phyloP scores from a whole-genome alignment of 2,329 filamentous ascomycete genomes.

The Rosellinia necatrix region DNA sequence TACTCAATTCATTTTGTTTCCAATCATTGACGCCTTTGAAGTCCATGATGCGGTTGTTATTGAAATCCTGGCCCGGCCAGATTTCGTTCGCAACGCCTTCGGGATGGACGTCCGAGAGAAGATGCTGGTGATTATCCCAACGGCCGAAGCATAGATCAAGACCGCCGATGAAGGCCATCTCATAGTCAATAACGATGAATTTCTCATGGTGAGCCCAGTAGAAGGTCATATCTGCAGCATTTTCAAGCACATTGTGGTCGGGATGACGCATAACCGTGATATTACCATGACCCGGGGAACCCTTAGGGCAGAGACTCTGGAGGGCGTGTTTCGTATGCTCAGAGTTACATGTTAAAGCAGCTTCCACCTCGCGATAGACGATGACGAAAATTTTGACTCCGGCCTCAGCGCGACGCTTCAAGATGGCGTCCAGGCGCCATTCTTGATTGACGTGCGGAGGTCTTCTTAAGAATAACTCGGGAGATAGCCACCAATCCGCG shows the following conservation, averaged over 20 bases:
- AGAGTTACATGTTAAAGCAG: slow-evolving; percentile 88
- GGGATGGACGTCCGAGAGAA: slow-evolving; percentile 85
- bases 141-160: slow-evolving; percentile 94
- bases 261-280: slow-evolving; percentile 90
- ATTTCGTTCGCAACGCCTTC: slow-evolving; percentile 80
- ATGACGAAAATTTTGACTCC: slow-evolving; percentile 94
- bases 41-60: slow-evolving; percentile 96
- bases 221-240: slow-evolving; percentile 92
- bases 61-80: slow-evolving; percentile 96
- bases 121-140: slow-evolving; percentile 88
- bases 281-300: slow-evolving; percentile 81
- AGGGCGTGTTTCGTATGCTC: slow-evolving; percentile 89
- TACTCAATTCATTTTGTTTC: slow-evolving; percentile 91
- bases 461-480: slow-evolving; percentile 82
- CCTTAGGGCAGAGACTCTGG: slow-evolving; percentile 77
- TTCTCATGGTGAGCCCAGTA: slow-evolving; percentile 99
- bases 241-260: slow-evolving; percentile 93
- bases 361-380: slow-evolving; percentile 87
- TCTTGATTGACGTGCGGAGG: slow-evolving; percentile 83
- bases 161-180: slow-evolving; percentile 89
- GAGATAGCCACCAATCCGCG: slow-evolving; percentile 95
- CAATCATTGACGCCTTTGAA: slow-evolving; percentile 90
- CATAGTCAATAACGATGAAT: slow-evolving; percentile 92
- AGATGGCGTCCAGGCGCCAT: slow-evolving; percentile 81
- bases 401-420: slow-evolving; percentile 87